phyloP scores from a whole-genome alignment of 2,329 filamentous ascomycete species.

The Helminthosporium solani region DNA sequence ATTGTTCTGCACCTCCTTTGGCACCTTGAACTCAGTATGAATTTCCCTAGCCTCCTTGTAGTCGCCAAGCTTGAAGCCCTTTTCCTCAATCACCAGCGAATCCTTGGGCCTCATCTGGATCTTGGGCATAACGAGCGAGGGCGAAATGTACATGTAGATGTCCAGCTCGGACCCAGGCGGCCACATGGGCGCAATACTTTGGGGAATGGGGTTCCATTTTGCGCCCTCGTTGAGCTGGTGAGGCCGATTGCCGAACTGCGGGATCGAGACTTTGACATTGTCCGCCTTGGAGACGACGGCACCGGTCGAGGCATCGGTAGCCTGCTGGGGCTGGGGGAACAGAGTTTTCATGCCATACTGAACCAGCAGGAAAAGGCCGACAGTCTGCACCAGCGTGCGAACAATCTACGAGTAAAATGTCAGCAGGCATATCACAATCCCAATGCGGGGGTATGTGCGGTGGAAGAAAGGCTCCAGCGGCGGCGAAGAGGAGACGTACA shows the following conservation, averaged over 20 bases:
- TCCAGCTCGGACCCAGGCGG: conserved; percentile 75
- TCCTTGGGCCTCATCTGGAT: conserved; percentile 66
- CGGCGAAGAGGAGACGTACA: conserved; percentile 18
- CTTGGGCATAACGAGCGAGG: conserved; percentile 67
- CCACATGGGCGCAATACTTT: conserved; percentile 84
- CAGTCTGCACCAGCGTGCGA: conserved; percentile 52
- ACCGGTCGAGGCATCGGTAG: conserved; percentile 20
- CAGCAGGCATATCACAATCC: conserved; percentile 12
- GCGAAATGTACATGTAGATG: conserved; percentile 80
- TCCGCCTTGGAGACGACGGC: conserved; percentile 23
- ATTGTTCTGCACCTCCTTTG: conserved; percentile 80
- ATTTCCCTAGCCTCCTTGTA: conserved; percentile 75
- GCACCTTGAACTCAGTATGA: conserved; percentile 75
- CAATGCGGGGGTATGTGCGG: background rate
- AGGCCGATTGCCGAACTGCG: conserved; percentile 40
- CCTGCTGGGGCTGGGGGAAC: conserved; percentile 42
- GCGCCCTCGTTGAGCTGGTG: conserved; percentile 53
- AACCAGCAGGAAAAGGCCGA: conserved; percentile 60
- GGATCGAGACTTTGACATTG: conserved; percentile 35
- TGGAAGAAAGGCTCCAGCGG: background rate
- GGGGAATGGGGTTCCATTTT: conserved; percentile 64
- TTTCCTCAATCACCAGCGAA: conserved; percentile 75
- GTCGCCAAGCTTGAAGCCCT: conserved; percentile 75
- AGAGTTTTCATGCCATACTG: conserved; percentile 60
- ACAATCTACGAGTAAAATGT: conserved; percentile 29